A percentile compares a stretch with the other conserved stretches of the same genome.
Evolutionary conservation across 116 monocot genomes (phyloP).

Genomic region (Trichopus zeylanicus): DNA sequence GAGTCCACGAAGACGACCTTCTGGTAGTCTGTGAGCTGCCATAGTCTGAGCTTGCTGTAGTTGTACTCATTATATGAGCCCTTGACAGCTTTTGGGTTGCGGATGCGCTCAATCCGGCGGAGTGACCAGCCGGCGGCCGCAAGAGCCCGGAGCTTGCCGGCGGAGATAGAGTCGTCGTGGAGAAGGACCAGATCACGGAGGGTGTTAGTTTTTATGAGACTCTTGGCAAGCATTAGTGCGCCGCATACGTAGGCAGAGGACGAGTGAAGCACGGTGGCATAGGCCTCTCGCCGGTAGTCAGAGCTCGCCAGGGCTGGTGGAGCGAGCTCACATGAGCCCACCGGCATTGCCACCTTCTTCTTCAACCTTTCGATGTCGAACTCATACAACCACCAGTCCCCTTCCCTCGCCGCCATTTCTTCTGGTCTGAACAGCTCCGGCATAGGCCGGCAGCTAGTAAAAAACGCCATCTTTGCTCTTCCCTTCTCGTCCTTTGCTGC

Average conservation of each 20-base stretch:
- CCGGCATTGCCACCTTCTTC: slow-evolving; percentile 62
- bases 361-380: slow-evolving; percentile 41
- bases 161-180: slow-evolving; percentile 60
- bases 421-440: slow-evolving; percentile 66
- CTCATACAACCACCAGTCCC: slow-evolving; percentile 74
- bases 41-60: slow-evolving; percentile 42
- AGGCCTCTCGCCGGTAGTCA: slow-evolving; percentile 45
- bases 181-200: slow-evolving; percentile 76
- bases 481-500: slow-evolving; percentile 37
- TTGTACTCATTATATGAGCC: slow-evolving; percentile 38
- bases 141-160: slow-evolving; percentile 35
- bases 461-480: slow-evolving; percentile 35
- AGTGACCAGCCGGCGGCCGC: slow-evolving; percentile 65
- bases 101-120: slow-evolving; percentile 54
- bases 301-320: slow-evolving; percentile 16
- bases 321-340: slow-evolving; percentile 67
- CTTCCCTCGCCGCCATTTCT: slow-evolving; percentile 56
- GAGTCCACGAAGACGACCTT: slow-evolving; percentile 38
- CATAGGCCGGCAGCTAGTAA: slow-evolving; percentile 68
- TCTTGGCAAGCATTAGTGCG: slow-evolving; percentile 62
- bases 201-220: slow-evolving; percentile 38
- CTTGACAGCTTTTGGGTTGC: slow-evolving; percentile 57
- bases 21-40: slow-evolving; percentile 29
- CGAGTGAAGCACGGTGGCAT: slow-evolving; percentile 84
- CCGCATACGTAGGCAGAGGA: slow-evolving; percentile 72